Evolutionary conservation across 2,329 filamentous ascomycete species (phyloP).

Genomic region (Coleophoma cylindrospora): DNA sequence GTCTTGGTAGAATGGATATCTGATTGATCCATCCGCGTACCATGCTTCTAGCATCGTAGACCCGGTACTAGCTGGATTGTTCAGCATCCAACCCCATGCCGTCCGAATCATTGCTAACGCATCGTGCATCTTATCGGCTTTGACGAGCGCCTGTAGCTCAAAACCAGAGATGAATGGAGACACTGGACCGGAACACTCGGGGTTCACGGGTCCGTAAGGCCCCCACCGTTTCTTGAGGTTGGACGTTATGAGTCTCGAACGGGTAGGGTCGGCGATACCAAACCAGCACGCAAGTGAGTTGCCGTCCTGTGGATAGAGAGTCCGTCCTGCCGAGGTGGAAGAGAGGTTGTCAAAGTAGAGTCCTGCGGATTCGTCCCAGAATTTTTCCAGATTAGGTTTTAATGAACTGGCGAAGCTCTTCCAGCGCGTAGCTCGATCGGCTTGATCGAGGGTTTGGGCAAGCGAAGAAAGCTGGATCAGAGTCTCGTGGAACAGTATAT

Average conservation of each 20-base stretch:
- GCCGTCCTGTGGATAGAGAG: constrained; percentile 43
- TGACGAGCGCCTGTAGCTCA: constrained; percentile 9
- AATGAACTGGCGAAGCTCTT: not conserved
- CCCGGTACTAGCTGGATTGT: not conserved
- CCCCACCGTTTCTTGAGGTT: constrained; percentile 1
- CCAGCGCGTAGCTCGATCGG: not conserved
- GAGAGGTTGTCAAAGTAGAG: constrained; percentile 42
- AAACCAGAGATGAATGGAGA: constrained; percentile 30
- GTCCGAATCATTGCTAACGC: not conserved
- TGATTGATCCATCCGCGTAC: not conserved
- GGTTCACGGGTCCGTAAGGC: not conserved
- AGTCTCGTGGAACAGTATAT: constrained; percentile 7
- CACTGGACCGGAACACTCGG: constrained; percentile 27
- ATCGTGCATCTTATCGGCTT: not conserved
- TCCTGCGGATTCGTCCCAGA: constrained; percentile 37
- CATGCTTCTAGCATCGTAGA: not conserved
- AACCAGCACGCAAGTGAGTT: constrained; percentile 40
- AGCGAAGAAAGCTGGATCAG: constrained; percentile 3
- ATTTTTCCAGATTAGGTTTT: constrained; percentile 25
- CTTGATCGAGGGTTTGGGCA: constrained; percentile 1
- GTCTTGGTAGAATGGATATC: not conserved
- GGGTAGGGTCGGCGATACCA: constrained; percentile 12
- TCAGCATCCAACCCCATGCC: not conserved
- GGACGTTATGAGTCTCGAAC: constrained; percentile 1
- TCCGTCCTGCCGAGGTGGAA: constrained; percentile 22